Conservation (phyloP, 2,329 filamentous ascomycete genomes). For the Calonectria leucothoes region DNA sequence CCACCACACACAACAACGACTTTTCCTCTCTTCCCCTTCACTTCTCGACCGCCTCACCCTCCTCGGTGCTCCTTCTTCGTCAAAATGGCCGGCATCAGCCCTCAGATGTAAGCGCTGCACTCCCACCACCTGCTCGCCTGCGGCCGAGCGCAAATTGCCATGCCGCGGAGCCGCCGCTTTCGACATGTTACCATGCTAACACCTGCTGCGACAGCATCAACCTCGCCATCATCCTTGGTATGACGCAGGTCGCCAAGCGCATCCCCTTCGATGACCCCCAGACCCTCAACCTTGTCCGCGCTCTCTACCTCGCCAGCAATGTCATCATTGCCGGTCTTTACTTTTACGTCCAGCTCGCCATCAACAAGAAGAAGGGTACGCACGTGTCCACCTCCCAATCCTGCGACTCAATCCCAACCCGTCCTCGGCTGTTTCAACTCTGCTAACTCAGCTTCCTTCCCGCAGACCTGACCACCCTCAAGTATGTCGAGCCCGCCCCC, state of each 20-base stretch:
- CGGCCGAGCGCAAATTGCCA: slow-evolving; percentile 19
- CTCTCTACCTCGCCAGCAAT: slow-evolving; percentile 71
- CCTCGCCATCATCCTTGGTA: slow-evolving; percentile 92
- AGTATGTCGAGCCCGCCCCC: slow-evolving; percentile 96
- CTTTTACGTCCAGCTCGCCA: slow-evolving; percentile 84
- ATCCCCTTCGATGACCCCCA: slow-evolving; percentile 90
- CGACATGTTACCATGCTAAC: slow-evolving; percentile 36
- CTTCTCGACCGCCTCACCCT: slow-evolving; percentile 12
- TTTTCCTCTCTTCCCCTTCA: slow-evolving; percentile 13
- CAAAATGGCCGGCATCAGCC: slow-evolving; percentile 71
- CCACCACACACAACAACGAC: slow-evolving; percentile 20
- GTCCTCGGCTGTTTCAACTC: background rate
- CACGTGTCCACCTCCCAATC: background rate
- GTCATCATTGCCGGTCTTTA: slow-evolving; percentile 87
- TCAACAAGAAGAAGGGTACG: slow-evolving; percentile 98
- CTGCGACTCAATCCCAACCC: background rate
- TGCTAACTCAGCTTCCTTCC: slow-evolving; percentile 21
- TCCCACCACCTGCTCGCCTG: slow-evolving; percentile 12
- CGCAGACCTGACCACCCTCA: slow-evolving; percentile 93
- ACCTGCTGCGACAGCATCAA: slow-evolving; percentile 74
- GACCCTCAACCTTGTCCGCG: slow-evolving; percentile 67
- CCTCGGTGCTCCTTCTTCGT: slow-evolving; percentile 15
- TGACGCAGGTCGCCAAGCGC: slow-evolving; percentile 98
- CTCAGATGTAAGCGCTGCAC: slow-evolving; percentile 68
- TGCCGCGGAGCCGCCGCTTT: slow-evolving; percentile 27